Percentiles rank a stretch among this genome's conserved stretches.
Conservation (phyloP, 2,329 filamentous ascomycete species). For the Blumeriella jaapii region DNA sequence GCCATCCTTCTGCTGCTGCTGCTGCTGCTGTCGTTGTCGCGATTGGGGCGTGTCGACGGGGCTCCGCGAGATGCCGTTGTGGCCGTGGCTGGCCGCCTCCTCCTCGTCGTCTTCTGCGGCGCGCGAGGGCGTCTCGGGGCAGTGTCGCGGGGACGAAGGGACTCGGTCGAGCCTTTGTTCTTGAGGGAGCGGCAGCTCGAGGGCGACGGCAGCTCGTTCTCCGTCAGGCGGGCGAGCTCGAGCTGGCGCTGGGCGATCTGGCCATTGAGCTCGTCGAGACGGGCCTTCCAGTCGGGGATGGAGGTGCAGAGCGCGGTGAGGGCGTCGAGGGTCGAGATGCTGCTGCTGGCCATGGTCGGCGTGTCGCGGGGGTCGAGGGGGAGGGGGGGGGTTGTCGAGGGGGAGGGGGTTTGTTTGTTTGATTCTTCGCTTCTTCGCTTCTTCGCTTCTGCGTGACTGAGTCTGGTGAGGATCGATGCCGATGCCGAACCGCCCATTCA, state of each 20-base stretch:
- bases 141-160: conserved; percentile 25
- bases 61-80: conserved; percentile 8
- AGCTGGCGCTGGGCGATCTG: conserved; percentile 51
- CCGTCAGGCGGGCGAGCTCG: conserved; percentile 42
- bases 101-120: conserved; percentile 11
- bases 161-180: conserved; percentile 28
- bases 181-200: conserved; percentile 26
- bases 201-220: conserved; percentile 26
- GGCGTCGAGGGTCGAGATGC: conserved; percentile 36
- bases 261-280: conserved; percentile 47
- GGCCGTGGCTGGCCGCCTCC: no score
- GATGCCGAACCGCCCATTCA: no score
- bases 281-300: conserved; percentile 47
- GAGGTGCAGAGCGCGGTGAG: conserved; percentile 42
- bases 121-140: conserved; percentile 13
- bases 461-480: no score
- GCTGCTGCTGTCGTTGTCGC: no score
- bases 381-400: neutral
- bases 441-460: no score
- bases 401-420: no score
- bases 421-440: no score
- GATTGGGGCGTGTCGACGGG: conserved; percentile 14
- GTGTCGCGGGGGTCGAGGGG: no score
- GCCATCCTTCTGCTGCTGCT: no score
- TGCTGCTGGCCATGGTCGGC: conserved; percentile 10